Conservation (phyloP, 805 yeast species). For the Sporopachydermia lactativora region DNA sequence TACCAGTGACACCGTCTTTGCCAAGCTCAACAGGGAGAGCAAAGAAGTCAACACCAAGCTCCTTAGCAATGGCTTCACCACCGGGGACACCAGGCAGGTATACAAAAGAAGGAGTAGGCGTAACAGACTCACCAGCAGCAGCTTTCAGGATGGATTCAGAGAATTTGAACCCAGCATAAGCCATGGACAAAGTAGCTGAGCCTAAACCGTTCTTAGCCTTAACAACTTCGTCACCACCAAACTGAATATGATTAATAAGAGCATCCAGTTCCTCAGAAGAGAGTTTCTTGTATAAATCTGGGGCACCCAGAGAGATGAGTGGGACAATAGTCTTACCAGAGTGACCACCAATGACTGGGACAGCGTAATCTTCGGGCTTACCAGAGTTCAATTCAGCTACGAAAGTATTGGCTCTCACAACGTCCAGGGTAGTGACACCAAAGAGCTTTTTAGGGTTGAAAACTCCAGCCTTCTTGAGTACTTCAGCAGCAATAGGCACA, state of each 20-base stretch:
- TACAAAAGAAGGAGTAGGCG: constrained; percentile 34
- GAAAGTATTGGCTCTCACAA: constrained; percentile 61
- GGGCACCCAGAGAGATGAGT: constrained; percentile 43
- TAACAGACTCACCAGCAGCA: constrained; percentile 28
- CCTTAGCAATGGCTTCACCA: constrained; percentile 29
- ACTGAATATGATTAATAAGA: constrained; percentile 64
- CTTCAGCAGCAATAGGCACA: constrained; percentile 75
- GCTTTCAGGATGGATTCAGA: constrained; percentile 50
- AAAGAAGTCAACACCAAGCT: constrained; percentile 32
- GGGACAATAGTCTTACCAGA: constrained; percentile 78
- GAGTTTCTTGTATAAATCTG: constrained; percentile 30
- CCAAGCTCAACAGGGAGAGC: constrained; percentile 50
- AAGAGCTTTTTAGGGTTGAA: constrained; percentile 66
- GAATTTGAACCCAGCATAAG: constrained; percentile 69
- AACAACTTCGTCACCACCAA: constrained; percentile 83
- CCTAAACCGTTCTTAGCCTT: constrained; percentile 78
- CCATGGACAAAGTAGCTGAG: constrained; percentile 78
- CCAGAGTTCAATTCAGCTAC: constrained; percentile 17
- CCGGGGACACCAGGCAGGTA: constrained; percentile 40
- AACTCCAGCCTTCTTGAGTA: constrained; percentile 53
- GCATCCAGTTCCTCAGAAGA: constrained; percentile 33
- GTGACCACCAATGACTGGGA: constrained; percentile 78
- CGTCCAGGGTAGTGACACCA: constrained; percentile 76
- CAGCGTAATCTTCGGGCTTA: constrained; percentile 31
- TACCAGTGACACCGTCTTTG: constrained; percentile 38